Base-by-base conservation (phyloP, 2,329 filamentous ascomycete species). In the Davidsoniella eucalypti region DNA sequence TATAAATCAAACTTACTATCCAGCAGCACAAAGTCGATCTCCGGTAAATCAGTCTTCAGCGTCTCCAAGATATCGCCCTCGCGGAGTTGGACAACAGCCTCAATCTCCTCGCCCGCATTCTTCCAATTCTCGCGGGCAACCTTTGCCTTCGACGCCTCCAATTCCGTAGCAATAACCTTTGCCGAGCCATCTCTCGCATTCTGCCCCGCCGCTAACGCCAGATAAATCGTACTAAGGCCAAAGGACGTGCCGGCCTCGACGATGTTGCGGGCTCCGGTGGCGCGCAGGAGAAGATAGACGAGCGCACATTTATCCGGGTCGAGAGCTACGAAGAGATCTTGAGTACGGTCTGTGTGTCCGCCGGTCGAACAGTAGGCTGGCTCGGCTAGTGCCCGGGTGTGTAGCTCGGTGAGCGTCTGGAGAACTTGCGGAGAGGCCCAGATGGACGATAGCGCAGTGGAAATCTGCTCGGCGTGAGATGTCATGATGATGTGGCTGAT, bases 161-260 rank as follows among this genome's bases (percentile, higher is more conserved):
- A 70, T 60, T 81, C 77, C 0, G 77, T 81, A 0, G 69, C 76
- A 57, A 80, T 72, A 0, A 81, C 75, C 38, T 45, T 50, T 14
- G 47, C 48, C 3, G 23, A 37, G 36, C 26, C 5, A 12, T 37
- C 49, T 7, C 23, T 40, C 5, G 33, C 39, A 29, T 73, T 78
- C 50, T 72, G 65, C 0, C 65, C 66, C 0, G 74, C 72, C 0
- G 75, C 77, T 2, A 80, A 63, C 0, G 76, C 74, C 2, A 80
- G 67, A 53, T 79, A 81, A 42, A 80, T 76, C 0, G 76, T 80
- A 51, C 71, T 76, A 1, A 81, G 69, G 2, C 77, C 77, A 52
- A 76, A 80, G 40, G 69, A 73, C 0, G 77, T 80, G 1, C 76
- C 77, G 0, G 73, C 75, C 57, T 81, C 76, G 37, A 80, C 69